Evolutionary conservation across 2,329 filamentous ascomycete species (phyloP).

Genomic region (Nigrospora oryzae): DNA sequence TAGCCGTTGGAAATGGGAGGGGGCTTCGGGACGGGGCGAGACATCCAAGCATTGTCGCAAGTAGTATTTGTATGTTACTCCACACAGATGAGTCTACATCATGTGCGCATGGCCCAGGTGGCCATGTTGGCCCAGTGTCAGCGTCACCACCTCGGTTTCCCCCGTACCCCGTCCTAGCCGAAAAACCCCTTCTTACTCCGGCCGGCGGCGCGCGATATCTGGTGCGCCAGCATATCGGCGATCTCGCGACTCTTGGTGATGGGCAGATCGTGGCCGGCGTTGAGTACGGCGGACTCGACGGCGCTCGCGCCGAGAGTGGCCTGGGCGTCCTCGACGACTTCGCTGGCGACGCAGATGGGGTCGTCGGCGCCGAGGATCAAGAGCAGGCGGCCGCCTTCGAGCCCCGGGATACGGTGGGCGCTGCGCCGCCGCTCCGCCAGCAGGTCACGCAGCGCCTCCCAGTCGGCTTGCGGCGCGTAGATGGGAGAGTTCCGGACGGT

Average conservation of each 20-base stretch:
- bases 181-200: slow-evolving; percentile 6
- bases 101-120: too few species aligned
- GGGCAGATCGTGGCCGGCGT: slow-evolving; percentile 63
- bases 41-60: too few species aligned
- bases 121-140: too few species aligned
- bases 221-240: slow-evolving; percentile 27
- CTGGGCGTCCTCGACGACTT: slow-evolving; percentile 53
- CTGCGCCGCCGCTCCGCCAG: slow-evolving; percentile 31
- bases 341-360: slow-evolving; percentile 55
- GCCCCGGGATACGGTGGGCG: slow-evolving; percentile 19
- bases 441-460: slow-evolving; percentile 45
- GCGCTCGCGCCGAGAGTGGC: slow-evolving; percentile 47
- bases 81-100: too few species aligned
- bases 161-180: neutral
- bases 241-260: slow-evolving; percentile 53
- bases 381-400: slow-evolving; percentile 43
- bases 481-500: slow-evolving; percentile 64
- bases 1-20: too few species aligned
- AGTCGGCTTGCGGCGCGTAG: slow-evolving; percentile 52
- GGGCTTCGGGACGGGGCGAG: too few species aligned
- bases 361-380: slow-evolving; percentile 61
- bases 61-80: too few species aligned
- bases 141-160: too few species aligned
- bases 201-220: too few species aligned
- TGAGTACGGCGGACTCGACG: slow-evolving; percentile 46